Evolutionary conservation across 768 basidiomycete species (phyloP), one percentile per base, ranked within the genome.

Genomic region (Hygrophorus pudorinus): DNA sequence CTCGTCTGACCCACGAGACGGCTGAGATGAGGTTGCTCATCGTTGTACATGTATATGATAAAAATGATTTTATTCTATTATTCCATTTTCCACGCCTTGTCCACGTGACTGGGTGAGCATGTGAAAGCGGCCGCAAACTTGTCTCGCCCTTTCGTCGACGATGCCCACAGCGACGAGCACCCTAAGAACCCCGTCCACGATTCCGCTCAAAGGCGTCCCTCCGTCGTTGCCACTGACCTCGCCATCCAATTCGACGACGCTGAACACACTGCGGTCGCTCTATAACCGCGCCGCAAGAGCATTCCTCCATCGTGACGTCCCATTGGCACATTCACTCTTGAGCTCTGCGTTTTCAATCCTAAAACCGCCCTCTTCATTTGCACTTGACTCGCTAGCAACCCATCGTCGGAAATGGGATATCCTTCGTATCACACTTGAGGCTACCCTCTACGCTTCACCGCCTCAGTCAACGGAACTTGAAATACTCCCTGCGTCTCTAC

Each of bases 381-480:
- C 58, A 10, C 42, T 47, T 5, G 78, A 79, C 47, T 38, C 53
- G 2, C 66, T 77, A 3, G 66, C 71, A 44, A 63, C 72, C 16
- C 66, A 78, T 48, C 76, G 87, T 13, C 70, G 79, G 45, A 89
- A 88, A 65, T 91, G 88, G 88, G 87, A 91, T 54, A 78, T 91
- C 45, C 77, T 91, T 5, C 74, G 88, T 18, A 81, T 91, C 49
- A 90, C 86, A 0, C 71, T 88, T 44, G 86, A 90, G 57, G 76
- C 80, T 1, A 85, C 81, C 1, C 62, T 85, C 20, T 86, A 83
- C 54, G 59, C 75, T 11, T 71, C 81, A 0, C 75, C 77, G 1
- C 73, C 78, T 14, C 41, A 62, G 1, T 58, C 68, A 35, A 20
- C 43, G 24, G 47, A 51, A 18, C 56, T 61, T 5, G 66, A 67